Evolutionary conservation across 2,329 filamentous ascomycete genomes (phyloP), one percentile per base, ranked within the genome.

Genomic region (Didymella arachidicola): DNA sequence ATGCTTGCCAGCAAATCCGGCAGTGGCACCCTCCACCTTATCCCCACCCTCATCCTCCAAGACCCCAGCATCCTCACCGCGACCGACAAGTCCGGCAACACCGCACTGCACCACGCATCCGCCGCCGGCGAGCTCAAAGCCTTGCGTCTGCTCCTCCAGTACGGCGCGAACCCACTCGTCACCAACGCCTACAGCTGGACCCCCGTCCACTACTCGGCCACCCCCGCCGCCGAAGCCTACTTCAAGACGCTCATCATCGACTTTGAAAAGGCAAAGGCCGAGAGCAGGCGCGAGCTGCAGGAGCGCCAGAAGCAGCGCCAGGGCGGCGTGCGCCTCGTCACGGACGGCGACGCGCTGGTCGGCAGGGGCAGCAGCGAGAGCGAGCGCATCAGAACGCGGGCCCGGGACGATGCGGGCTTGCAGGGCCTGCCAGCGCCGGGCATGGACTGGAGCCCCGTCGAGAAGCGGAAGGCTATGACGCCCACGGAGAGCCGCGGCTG

Each of bases 21-120:
- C 62, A 78, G 74, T 12, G 73, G 80, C 63, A 69, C 78, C 65
- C 62, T 83, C 67, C 77, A 83, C 65, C 69, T 83, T 2, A 73
- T 80, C 27, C 73, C 73, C 11, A 72, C 72, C 36, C 64, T 78
- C 30, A 74, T 79, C 39, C 66, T 70, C 36, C 67, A 72, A 30
- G 61, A 61, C 16, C 70, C 74, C 11, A 48, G 61, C n/a, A 60
- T 76, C 69, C 63, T 74, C 55, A 55, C 62, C 56, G 41, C 75
- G 65, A 36, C 74, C 77, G 92, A 96, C 70, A 70, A 82, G 1
- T 85, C 89, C 57, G 92, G 92, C n/a, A 95, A 96, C 73, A 96
- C 92, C 2, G 90, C 92, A 0, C 81, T 96, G 42, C 92, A 96
- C 78, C 93, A 95, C 78, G 93, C 93, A 12, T 92, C 88, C 69